A percentile compares a stretch with the other conserved stretches of the same genome.
These are phyloP conservation scores for Pichia sp. DNA, from an alignment of 1,139 yeast species.

Conservation along the genomic window DNA sequence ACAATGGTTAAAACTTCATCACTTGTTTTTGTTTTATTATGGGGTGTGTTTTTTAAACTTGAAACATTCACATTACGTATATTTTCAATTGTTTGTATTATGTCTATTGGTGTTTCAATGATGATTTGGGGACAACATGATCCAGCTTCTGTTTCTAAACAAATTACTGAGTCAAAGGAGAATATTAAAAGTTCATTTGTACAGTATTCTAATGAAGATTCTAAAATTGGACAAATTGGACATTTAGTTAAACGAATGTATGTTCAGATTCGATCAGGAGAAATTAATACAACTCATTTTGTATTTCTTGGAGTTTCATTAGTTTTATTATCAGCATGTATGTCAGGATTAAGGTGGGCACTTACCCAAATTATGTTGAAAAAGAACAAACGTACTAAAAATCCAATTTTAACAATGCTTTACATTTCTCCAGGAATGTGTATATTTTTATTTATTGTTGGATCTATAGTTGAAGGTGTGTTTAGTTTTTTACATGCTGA, in stretches of 20 bases:
- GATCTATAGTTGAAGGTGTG: conserved; percentile 63
- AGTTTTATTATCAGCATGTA: conserved; percentile 70
- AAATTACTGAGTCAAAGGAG: too few relatives aligned
- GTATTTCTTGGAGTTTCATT: conserved; percentile 55
- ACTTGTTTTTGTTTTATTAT: conserved; percentile 77
- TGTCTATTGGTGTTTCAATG: conserved; percentile 78
- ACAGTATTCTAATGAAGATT: neutral
- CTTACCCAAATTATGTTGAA: conserved; percentile 77
- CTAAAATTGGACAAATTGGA: neutral
- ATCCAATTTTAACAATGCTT: conserved; percentile 84
- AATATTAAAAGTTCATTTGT: neutral
- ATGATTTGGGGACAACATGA: conserved; percentile 56
- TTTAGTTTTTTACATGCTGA: conserved; percentile 43
- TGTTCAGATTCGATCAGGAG: neutral
- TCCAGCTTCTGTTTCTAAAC: neutral
- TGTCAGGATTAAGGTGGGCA: conserved; percentile 93
- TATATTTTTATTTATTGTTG: conserved; percentile 50
- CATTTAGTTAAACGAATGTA: neutral
- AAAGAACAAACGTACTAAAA: conserved; percentile 50
- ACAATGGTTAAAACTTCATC: conserved; percentile 91
- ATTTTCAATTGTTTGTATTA: conserved; percentile 60
- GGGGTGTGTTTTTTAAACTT: conserved; percentile 73
- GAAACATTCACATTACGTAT: conserved; percentile 68
- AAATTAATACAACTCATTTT: conserved; percentile 6
- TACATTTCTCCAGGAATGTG: conserved; percentile 85